Evolutionary conservation across 805 yeast species (phyloP).

Genomic region (Limtongozyma cylindracea): DNA sequence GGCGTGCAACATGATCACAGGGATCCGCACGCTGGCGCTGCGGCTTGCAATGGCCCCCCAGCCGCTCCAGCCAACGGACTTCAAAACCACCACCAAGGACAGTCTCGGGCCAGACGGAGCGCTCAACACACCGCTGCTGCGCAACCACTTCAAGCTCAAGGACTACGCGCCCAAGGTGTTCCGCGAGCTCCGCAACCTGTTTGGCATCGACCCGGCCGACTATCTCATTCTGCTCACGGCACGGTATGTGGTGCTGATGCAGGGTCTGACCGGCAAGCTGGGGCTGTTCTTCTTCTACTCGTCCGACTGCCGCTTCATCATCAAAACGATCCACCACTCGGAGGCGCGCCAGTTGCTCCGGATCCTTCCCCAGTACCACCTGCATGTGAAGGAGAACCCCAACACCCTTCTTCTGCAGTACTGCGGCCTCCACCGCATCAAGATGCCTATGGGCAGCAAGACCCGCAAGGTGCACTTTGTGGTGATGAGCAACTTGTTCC

Average conservation of each 20-base stretch:
- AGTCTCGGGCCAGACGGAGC: conserved; percentile 76
- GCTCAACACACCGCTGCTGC: conserved; percentile 78
- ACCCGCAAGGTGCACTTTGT: conserved; percentile 83
- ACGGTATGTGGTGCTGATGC: conserved; percentile 71
- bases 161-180: conserved; percentile 92
- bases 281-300: conserved; percentile 94
- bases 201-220: conserved; percentile 90
- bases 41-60: conserved; percentile 72
- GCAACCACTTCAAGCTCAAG: conserved; percentile 88
- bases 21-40: conserved; percentile 86
- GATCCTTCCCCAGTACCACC: conserved; percentile 50
- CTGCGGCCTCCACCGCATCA: conserved; percentile 84
- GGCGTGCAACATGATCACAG: conserved; percentile 95
- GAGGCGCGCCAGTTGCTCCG: conserved; percentile 71
- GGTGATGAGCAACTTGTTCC: conserved; percentile 93
- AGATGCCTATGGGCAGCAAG: conserved; percentile 48
- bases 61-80: conserved; percentile 46
- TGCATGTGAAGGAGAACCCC: conserved; percentile 64
- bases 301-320: conserved; percentile 78
- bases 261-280: conserved; percentile 91
- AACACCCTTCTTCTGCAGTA: conserved; percentile 84
- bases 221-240: conserved; percentile 82
- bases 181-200: conserved; percentile 52
- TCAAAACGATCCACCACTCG: conserved; percentile 82
- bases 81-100: conserved; percentile 45